These are phyloP conservation scores for Eremothecium gossypii DNA, from an alignment of 1,139 yeast species.

Conservation along the genomic window DNA sequence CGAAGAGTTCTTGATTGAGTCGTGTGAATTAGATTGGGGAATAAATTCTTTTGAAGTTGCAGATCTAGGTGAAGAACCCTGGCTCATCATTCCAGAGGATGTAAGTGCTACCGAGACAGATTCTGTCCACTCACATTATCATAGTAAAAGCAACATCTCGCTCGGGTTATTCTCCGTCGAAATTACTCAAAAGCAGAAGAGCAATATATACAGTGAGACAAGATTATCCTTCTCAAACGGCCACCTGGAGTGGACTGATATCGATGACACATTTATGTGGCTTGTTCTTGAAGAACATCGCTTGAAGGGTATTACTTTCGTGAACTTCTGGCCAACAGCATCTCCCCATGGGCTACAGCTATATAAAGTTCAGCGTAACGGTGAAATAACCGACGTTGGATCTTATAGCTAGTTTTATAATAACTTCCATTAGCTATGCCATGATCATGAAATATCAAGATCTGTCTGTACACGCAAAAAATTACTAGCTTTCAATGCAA, in stretches of 20 bases:
- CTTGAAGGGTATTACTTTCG: slow-evolving; percentile 4
- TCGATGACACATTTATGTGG: slow-evolving; percentile 7
- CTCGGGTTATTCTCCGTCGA: slow-evolving; percentile 8
- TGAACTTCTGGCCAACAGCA: slow-evolving; percentile 4
- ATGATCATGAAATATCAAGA: too few relatives aligned
- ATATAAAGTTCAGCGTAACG: slow-evolving; percentile 2
- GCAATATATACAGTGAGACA: not conserved
- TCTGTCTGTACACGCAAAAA: too few relatives aligned
- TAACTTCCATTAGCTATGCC: not conserved
- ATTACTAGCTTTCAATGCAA: too few relatives aligned
- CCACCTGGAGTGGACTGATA: slow-evolving; percentile 3
- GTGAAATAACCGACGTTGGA: not conserved
- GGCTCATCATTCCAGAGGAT: slow-evolving; percentile 7
- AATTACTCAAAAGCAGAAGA: not conserved
- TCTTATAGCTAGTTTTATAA: not conserved
- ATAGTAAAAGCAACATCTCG: slow-evolving; percentile 2
- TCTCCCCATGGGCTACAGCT: not conserved
- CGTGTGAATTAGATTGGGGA: slow-evolving; percentile 5
- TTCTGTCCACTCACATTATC: not conserved
- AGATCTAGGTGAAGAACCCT: slow-evolving; percentile 4
- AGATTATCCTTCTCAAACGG: not conserved
- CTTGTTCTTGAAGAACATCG: slow-evolving; percentile 2
- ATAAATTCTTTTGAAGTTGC: slow-evolving; percentile 2
- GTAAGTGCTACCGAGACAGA: not conserved
- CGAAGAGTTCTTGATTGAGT: slow-evolving; percentile 6